Evolutionary conservation across 306 rosid genomes (phyloP).

Genomic region (Dalbergia cochinchinensis): DNA sequence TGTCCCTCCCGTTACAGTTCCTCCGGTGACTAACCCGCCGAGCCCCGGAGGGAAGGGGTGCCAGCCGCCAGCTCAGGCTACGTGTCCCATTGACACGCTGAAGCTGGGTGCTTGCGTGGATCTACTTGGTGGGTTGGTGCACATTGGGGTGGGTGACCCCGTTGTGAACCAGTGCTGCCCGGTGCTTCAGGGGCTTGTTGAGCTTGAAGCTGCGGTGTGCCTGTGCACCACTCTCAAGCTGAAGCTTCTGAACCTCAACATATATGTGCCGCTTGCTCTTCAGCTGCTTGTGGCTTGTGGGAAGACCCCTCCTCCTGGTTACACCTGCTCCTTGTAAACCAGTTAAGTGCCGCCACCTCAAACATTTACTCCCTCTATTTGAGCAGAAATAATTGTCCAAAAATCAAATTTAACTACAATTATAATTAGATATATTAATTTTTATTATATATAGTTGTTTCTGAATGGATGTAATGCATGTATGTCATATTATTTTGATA

Average conservation of each 20-base stretch:
- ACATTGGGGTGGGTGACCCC: constrained; percentile 84
- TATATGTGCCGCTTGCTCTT: constrained; percentile 86
- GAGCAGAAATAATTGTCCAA: too few relatives aligned
- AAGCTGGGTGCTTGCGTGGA: constrained; percentile 89
- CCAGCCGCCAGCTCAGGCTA: constrained; percentile 56
- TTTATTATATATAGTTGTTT: too few relatives aligned
- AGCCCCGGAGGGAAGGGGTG: constrained; percentile 38
- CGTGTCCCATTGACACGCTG: constrained; percentile 88
- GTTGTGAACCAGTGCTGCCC: constrained; percentile 85
- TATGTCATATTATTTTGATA: too few relatives aligned
- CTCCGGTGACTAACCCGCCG: constrained; percentile 40
- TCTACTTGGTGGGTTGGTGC: constrained; percentile 79
- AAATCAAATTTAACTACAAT: too few relatives aligned
- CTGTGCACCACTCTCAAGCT: constrained; percentile 91
- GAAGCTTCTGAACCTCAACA: constrained; percentile 84
- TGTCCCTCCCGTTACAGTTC: constrained; percentile 40
- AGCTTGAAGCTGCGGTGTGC: constrained; percentile 84
- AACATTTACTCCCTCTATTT: too few relatives aligned
- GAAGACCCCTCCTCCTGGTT: constrained; percentile 94
- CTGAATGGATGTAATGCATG: too few relatives aligned
- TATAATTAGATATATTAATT: too few relatives aligned
- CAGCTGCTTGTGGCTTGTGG: constrained; percentile 95
- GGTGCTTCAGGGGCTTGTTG: constrained; percentile 75
- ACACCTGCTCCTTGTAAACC: constrained; percentile 85
- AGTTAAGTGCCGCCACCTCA: constrained; percentile 40